phyloP scores from a whole-genome alignment of 2,329 filamentous ascomycete species.

The Fusarium setosum region DNA sequence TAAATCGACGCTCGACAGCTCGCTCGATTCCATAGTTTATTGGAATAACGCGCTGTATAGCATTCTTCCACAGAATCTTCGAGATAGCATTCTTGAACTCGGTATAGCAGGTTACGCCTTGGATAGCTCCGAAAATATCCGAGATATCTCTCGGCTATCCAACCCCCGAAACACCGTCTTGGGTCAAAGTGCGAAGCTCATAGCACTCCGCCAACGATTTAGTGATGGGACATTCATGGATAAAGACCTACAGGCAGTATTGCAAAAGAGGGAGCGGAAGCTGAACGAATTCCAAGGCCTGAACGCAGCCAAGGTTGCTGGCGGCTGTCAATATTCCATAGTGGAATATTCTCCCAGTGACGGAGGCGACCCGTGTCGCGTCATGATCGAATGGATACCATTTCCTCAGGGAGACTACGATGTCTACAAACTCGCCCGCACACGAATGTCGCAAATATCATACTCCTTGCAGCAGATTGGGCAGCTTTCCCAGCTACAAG shows the following conservation, averaged over 20 bases:
- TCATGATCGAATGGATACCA: conserved; percentile 1
- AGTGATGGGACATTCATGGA: not conserved
- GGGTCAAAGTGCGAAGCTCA: not conserved
- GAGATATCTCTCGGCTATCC: not conserved
- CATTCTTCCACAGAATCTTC: not conserved
- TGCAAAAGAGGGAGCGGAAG: not conserved
- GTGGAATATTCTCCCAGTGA: not conserved
- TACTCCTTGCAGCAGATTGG: not conserved
- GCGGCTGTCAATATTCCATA: not conserved
- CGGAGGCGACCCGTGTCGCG: not conserved
- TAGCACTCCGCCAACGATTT: not conserved
- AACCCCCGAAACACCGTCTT: not conserved
- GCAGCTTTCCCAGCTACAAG: not conserved
- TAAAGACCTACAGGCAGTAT: rapidly evolving
- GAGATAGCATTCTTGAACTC: not conserved
- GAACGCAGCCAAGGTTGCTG: rapidly evolving
- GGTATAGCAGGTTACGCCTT: not conserved
- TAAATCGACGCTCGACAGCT: not conserved
- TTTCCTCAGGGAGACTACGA: not conserved
- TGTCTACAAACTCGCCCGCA: not conserved
- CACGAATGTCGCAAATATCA: not conserved
- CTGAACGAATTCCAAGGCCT: not conserved
- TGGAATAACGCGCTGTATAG: conserved; percentile 2
- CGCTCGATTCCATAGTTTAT: not conserved
- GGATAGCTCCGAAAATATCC: not conserved